These are phyloP conservation scores for Brachypodium distachyon DNA, from an alignment of 202 grass and related monocot genomes.

Conservation along the genomic window DNA sequence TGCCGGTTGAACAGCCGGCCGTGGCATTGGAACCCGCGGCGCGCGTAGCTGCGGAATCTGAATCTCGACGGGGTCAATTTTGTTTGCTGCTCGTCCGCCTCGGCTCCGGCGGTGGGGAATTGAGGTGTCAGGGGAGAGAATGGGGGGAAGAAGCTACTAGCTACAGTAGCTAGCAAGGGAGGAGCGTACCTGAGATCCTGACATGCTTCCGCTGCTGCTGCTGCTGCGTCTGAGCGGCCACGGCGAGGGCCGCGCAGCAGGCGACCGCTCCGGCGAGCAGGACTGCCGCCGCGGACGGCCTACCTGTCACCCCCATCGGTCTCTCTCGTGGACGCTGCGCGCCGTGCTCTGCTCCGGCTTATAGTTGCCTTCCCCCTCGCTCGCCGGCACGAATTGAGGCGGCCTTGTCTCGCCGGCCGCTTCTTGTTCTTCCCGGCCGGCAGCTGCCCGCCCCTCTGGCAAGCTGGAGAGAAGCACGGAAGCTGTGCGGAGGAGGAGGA, in stretches of 20 bases:
- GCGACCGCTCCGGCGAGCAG: slow-evolving; percentile 17
- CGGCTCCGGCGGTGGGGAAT: background rate
- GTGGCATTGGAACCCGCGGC: background rate
- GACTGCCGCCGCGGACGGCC: background rate
- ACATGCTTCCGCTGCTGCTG: background rate
- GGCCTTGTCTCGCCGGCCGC: too few species aligned
- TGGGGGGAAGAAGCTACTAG: too few species aligned
- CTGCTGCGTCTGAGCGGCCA: background rate
- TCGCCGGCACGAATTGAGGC: background rate
- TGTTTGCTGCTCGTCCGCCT: background rate
- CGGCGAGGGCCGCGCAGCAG: slow-evolving; percentile 1
- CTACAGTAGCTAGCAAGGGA: background rate
- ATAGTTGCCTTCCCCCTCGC: background rate
- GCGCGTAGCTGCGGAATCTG: background rate
- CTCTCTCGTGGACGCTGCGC: background rate
- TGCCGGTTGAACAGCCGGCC: background rate
- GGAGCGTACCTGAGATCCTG: slow-evolving; percentile 36
- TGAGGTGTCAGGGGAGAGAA: background rate
- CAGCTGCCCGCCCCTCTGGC: background rate
- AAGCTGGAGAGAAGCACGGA: background rate
- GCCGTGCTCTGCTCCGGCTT: background rate
- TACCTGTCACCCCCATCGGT: slow-evolving; percentile 3
- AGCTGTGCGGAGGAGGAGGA: too few species aligned
- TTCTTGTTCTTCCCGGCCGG: too few species aligned
- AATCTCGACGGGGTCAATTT: background rate